Conservation (phyloP, 768 basidiomycete genomes). For the Coprinellus micaceus region DNA sequence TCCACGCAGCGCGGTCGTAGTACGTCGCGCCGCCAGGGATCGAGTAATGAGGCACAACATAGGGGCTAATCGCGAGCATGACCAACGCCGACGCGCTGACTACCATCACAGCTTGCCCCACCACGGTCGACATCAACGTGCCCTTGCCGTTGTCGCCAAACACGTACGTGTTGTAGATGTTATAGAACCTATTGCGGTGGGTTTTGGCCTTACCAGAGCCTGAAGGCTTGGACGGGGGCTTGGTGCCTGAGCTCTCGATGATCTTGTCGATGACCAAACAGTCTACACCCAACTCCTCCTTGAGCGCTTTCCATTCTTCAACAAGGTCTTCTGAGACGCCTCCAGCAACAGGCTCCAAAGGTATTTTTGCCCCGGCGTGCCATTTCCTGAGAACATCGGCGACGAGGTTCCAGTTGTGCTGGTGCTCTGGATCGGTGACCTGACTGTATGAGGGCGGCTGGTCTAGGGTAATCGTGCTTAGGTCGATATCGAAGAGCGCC, state of each 20-base stretch:
- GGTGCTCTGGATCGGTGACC: conserved; percentile 35
- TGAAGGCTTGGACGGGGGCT: conserved; percentile 10
- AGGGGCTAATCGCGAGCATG: conserved; percentile 58
- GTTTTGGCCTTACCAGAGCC: conserved; percentile 13
- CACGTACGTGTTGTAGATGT: conserved; percentile 78
- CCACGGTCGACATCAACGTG: conserved; percentile 23
- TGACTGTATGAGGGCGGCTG: conserved; percentile 74
- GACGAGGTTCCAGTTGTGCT: conserved; percentile 48
- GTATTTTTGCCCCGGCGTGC: conserved; percentile 58
- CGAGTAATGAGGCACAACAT: conserved; percentile 51
- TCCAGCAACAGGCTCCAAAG: conserved; percentile 35
- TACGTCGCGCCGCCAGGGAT: conserved; percentile 65
- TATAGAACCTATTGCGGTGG: conserved; percentile 62
- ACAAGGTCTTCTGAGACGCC: conserved; percentile 64
- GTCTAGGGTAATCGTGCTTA: conserved; percentile 31
- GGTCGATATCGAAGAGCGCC: conserved; percentile 28
- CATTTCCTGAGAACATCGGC: conserved; percentile 63
- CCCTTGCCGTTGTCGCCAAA: conserved; percentile 39
- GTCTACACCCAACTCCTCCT: conserved; percentile 74
- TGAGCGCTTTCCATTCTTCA: conserved; percentile 77
- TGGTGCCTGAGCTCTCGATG: conserved; percentile 37
- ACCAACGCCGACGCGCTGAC: conserved; percentile 61
- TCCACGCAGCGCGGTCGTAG: conserved; percentile 78
- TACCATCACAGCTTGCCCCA: conserved; percentile 52
- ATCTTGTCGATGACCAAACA: conserved; percentile 75